Conservation (phyloP, 2,329 filamentous ascomycete genomes). For the Byssothecium circinans region DNA sequence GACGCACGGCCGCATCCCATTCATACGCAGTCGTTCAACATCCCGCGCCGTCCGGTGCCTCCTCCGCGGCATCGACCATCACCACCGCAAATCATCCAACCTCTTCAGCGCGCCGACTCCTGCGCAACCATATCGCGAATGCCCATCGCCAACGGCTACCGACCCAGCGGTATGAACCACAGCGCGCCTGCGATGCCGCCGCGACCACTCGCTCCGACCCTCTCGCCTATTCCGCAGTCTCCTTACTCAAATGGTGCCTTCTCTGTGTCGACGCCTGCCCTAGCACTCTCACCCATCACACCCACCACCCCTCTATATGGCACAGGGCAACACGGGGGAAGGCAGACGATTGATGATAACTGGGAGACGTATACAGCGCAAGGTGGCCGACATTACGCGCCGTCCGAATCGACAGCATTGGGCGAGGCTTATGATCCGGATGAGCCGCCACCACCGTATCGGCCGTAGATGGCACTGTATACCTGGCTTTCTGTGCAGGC, state of each 20-base stretch:
- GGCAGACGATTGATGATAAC: constrained; percentile 28
- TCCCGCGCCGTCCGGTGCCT: constrained; percentile 32
- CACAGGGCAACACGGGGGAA: constrained; percentile 3
- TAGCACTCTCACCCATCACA: constrained; percentile 25
- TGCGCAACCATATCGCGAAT: constrained; percentile 39
- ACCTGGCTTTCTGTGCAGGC: constrained; percentile 9
- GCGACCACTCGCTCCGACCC: constrained; percentile 9
- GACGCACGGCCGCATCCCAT: constrained; percentile 9
- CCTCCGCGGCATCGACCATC: constrained; percentile 15
- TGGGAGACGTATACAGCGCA: constrained; percentile 30
- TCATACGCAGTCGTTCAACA: constrained; percentile 29
- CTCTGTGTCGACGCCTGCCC: constrained; percentile 31
- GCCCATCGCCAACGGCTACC: constrained; percentile 37
- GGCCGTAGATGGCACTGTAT: constrained; percentile 9
- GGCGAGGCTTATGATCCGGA: constrained; percentile 17
- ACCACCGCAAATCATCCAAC: constrained; percentile 24
- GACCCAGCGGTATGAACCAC: constrained; percentile 20
- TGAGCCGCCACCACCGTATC: constrained; percentile 25
- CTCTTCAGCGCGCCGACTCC: constrained; percentile 36
- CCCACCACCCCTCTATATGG: constrained; percentile 19
- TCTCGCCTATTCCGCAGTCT: constrained; percentile 18
- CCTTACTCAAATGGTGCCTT: constrained; percentile 32
- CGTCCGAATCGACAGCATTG: constrained; percentile 8
- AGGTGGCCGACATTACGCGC: constrained; percentile 7
- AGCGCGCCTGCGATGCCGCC: constrained; percentile 14